Conservation (phyloP, 306 rosid species). For the Quercus glauca region DNA sequence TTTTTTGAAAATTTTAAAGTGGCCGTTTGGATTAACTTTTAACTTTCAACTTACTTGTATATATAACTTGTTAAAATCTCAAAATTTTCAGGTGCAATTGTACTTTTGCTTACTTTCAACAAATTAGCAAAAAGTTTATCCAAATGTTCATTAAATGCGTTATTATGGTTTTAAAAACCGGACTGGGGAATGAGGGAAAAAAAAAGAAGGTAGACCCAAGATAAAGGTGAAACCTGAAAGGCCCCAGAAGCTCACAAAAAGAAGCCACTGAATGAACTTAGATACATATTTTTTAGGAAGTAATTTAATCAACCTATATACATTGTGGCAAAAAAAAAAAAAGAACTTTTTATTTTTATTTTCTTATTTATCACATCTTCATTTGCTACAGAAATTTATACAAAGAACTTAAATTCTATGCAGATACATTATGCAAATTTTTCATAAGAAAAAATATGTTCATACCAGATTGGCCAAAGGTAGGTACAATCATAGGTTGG, state of each 20-base stretch:
- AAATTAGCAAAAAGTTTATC: too few relatives aligned
- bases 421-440: not conserved
- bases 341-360: too few relatives aligned
- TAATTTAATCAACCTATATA: not conserved
- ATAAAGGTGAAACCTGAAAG: not conserved
- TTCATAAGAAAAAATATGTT: not conserved
- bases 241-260: not conserved
- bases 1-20: not conserved
- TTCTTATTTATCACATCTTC: not conserved
- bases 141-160: too few relatives aligned
- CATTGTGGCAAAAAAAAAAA: not conserved
- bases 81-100: too few relatives aligned
- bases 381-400: not conserved
- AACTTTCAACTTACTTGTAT: too few relatives aligned
- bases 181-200: not conserved
- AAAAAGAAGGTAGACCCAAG: not conserved
- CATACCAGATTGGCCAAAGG: constrained; percentile 64
- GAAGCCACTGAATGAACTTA: not conserved
- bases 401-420: not conserved
- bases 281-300: not conserved
- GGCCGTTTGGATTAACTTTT: not conserved
- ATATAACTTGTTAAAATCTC: too few relatives aligned
- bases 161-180: too few relatives aligned
- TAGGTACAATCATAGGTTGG: constrained; percentile 39
- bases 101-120: too few relatives aligned